Evolutionary conservation across 1,284 basidiomycete genomes (phyloP).

Genomic region (Austroboletus olivaceoglutinosus): DNA sequence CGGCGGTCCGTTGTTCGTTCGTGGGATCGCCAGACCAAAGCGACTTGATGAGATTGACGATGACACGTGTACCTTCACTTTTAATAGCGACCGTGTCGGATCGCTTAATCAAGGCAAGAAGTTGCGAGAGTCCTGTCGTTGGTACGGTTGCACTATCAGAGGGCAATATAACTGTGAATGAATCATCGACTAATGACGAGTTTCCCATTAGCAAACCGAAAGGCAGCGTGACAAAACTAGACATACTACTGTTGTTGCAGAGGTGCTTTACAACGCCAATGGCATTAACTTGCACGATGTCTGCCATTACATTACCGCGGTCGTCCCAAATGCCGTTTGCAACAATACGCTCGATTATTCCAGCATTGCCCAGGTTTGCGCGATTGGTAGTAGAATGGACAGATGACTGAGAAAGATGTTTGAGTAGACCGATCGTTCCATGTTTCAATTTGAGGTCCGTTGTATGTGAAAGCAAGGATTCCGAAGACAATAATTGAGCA

Average conservation of each 20-base stretch:
- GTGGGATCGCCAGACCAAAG: conserved; percentile 56
- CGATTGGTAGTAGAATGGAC: conserved; percentile 62
- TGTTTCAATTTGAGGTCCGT: conserved; percentile 83
- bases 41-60: conserved; percentile 79
- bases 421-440: conserved; percentile 77
- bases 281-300: conserved; percentile 83
- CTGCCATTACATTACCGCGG: conserved; percentile 69
- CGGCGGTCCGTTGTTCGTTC: conserved; percentile 26
- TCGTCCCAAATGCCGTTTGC: conserved; percentile 72
- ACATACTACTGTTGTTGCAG: conserved; percentile 71
- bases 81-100: conserved; percentile 82
- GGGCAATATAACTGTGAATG: conserved; percentile 57
- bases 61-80: conserved; percentile 85
- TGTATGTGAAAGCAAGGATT: conserved; percentile 46
- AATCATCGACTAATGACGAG: conserved; percentile 56
- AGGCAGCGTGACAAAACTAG: background rate
- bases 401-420: conserved; percentile 78
- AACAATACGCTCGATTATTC: conserved; percentile 61
- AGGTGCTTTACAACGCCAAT: conserved; percentile 90
- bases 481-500: conserved; percentile 50
- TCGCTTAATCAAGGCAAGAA: conserved; percentile 73
- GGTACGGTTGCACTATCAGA: conserved; percentile 26
- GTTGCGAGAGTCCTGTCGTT: conserved; percentile 56
- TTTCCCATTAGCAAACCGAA: conserved; percentile 7
- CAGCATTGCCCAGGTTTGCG: conserved; percentile 57